A percentile compares a stretch with the other conserved stretches of the same genome.
Evolutionary conservation across 2,329 filamentous ascomycete species (phyloP).

Genomic region (Apiospora rasikravindrae): DNA sequence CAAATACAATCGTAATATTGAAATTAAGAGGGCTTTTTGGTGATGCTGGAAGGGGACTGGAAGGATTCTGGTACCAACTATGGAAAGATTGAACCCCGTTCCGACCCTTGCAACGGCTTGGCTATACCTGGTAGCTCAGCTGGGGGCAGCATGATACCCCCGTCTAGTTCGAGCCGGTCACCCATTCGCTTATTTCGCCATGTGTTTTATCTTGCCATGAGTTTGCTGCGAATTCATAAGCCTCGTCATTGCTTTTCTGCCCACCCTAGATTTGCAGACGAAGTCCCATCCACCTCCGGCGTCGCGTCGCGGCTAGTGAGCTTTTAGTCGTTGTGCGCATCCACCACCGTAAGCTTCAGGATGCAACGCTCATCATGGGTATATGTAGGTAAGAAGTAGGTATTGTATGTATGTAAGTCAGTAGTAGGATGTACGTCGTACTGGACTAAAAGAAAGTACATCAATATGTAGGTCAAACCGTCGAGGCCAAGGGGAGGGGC

Average conservation of each 20-base stretch:
- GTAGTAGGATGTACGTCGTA: not conserved
- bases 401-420: too few species aligned
- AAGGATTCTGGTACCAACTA: not conserved
- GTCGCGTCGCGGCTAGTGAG: not conserved
- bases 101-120: conserved; percentile 9
- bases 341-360: not conserved
- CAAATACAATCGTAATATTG: not conserved
- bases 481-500: not conserved
- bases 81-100: not conserved
- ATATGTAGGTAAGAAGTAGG: too few species aligned
- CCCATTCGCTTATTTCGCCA: conserved; percentile 10
- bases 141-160: conserved; percentile 4
- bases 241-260: conserved; percentile 3
- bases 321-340: not conserved
- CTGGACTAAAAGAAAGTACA: not conserved
- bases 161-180: not conserved
- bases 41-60: not conserved
- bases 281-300: not conserved
- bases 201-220: conserved; percentile 14
- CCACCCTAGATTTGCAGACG: not conserved
- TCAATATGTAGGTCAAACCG: not conserved
- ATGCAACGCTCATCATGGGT: not conserved
- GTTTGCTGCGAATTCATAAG: not conserved
- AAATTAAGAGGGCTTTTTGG: not conserved
- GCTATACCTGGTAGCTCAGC: not conserved